Base-by-base conservation (phyloP, 768 basidiomycete species). In the Mycena venus region DNA sequence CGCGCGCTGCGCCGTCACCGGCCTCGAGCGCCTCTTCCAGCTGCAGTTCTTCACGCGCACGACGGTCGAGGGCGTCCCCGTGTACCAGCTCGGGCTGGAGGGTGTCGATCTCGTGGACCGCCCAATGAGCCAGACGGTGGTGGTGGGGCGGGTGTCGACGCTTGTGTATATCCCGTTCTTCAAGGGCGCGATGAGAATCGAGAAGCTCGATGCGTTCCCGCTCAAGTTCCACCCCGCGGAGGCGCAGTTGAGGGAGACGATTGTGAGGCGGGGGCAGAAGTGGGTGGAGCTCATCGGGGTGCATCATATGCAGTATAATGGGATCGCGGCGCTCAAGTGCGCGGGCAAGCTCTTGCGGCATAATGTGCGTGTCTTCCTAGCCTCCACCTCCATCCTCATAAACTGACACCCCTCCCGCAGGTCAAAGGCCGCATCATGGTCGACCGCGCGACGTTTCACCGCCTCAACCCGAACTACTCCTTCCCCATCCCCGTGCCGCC, bases 351-450 rank as follows among this genome's bases (percentile, higher is more conserved):
- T 85, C n/a, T 59, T 87, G 64, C 89, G 88, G 74, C 90, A 90
- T 68, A 90, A 88, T 68, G 90, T 92, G 53, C 70, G 84, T 79
- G 9, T 60, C 21, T 31, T 25, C 36, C 36, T 51, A 3, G 53
- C 40, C 51, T 25, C 64, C 23, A 8, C 12, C 21, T 15, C 23
- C 12, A 11, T 23, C n/a, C 61, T 12, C 5, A 3, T 15, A 19
- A 21, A 17, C 34, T 78, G 23, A 67, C 61, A 10, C 32, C 47
- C 7, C 32, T 23, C 25, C 17, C 58, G 0, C 70, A 91, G 91
- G 85, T 91, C 47, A 86, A 84, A 49, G 87, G 90, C 51, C 84
- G 91, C 21, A 87, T 92, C 67, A 92, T 93, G 90, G 82, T 93
- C 51, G 92, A 93, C 77, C 81, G 90, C 79, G 85, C 83, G 5